Conservation (phyloP, 2,329 filamentous ascomycete genomes). For the Aureobasidium leucospermi region DNA sequence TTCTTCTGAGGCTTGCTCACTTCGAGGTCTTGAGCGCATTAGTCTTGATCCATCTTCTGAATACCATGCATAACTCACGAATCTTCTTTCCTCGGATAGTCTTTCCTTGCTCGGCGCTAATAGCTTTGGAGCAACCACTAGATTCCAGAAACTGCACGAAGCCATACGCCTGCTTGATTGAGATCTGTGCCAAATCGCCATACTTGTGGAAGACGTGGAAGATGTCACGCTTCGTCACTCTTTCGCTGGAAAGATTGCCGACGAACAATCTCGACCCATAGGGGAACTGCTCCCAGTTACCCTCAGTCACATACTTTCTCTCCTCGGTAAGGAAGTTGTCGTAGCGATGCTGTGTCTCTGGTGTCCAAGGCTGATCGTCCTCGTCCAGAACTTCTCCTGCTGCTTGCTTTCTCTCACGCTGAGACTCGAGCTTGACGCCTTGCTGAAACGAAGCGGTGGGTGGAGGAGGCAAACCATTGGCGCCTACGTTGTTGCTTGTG, state of each 20-base stretch:
- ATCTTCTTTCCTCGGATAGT: conserved; percentile 86
- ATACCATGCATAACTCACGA: conserved; percentile 55
- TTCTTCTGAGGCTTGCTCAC: conserved; percentile 73
- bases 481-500: neutral
- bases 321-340: conserved; percentile 68
- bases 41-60: conserved; percentile 22
- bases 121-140: conserved; percentile 64
- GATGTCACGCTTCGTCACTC: conserved; percentile 87
- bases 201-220: conserved; percentile 85
- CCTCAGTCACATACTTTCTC: conserved; percentile 66
- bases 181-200: conserved; percentile 85
- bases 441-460: conserved; percentile 19
- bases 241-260: conserved; percentile 84
- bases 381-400: conserved; percentile 28
- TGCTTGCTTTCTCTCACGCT: conserved; percentile 24
- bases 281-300: conserved; percentile 75
- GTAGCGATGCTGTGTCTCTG: conserved; percentile 58
- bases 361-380: conserved; percentile 45
- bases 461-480: conserved; percentile 19
- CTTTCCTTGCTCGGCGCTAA: conserved; percentile 70
- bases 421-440: conserved; percentile 20
- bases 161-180: conserved; percentile 91
- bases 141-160: conserved; percentile 89
- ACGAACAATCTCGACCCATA: conserved; percentile 72
- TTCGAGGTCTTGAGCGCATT: conserved; percentile 72